Evolutionary conservation across 129 eudicot genomes (phyloP), one percentile per base, ranked within the genome.

Genomic region (Rutidosis leptorrhynchoides): DNA sequence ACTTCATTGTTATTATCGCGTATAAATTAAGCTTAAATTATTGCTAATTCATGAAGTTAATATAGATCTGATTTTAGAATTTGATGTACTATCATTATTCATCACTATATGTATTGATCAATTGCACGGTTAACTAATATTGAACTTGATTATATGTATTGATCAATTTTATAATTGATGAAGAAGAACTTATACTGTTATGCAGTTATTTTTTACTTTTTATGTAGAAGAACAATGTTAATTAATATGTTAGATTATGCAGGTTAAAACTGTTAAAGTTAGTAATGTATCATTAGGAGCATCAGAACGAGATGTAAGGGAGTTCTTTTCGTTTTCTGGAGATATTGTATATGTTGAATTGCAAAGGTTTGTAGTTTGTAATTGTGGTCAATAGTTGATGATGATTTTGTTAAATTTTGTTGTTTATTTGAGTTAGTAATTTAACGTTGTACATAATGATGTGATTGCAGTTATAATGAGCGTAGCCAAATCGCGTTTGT

Each of bases 261-360:
- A 93, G 98, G 77, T 78, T 35, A 85, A 26, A 70, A 85, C 95
- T 9, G 96, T 88, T 8, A 85, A 86, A 79, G 98, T 93, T 74
- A 88, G 95, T 92, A 88, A 93, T 78, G 81, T 93, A 29, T 93
- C 98, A 16, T 72, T 85, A 16, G 90, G 88, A 48, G 98, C 98
- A 26, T 72, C 95, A 20, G 85, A 85, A 71, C 87, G 84, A 60
- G 98, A 93, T 53, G 72, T 93, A 70, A 78, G 81, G 80, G 98
- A 93, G 81, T 93, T 93, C 84, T 93, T 93, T 67, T 93, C 98
- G 29, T 93, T 93, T 53, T 93, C 98, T 64, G 96, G 98, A 45
- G 95, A 88, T 64, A 84, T 93, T 49, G 81, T 81, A 64, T 93
- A 88, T 80, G 85, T 93, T 42, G 98, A 93, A 79, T 83, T 81